Evolutionary conservation across 805 yeast genomes (phyloP).

Genomic region (Naumovozyma baii): DNA sequence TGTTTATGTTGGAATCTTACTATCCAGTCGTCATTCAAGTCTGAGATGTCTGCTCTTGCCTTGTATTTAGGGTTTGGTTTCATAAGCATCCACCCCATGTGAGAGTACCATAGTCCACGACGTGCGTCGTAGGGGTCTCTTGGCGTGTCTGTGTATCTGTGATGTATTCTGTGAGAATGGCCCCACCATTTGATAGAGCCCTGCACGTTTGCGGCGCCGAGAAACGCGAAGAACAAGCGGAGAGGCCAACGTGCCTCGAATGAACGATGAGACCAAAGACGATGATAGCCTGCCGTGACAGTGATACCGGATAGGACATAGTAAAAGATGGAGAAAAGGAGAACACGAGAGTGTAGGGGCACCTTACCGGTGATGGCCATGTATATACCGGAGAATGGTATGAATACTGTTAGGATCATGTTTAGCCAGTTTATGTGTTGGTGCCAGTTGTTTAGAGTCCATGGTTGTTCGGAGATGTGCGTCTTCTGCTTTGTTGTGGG

Average conservation of each 20-base stretch:
- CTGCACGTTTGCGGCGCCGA: conserved; percentile 76
- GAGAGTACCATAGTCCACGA: conserved; percentile 74
- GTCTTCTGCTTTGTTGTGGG: conserved; percentile 15
- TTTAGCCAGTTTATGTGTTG: conserved; percentile 74
- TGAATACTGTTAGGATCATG: conserved; percentile 48
- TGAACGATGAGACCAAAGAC: conserved; percentile 70
- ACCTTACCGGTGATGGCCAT: conserved; percentile 33
- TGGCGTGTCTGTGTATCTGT: conserved; percentile 72
- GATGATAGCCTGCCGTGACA: conserved; percentile 77
- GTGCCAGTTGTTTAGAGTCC: conserved; percentile 66
- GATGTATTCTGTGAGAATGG: conserved; percentile 77
- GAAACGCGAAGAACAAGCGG: conserved; percentile 56
- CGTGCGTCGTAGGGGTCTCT: conserved; percentile 86
- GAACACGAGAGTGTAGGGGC: conserved; percentile 42
- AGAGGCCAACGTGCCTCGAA: conserved; percentile 54
- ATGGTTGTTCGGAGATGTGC: conserved; percentile 71
- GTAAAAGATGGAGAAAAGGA: conserved; percentile 38
- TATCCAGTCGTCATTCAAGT: conserved; percentile 68
- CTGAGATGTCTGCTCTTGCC: conserved; percentile 76
- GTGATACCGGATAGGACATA: conserved; percentile 60
- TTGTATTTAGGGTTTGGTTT: conserved; percentile 74
- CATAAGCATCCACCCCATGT: conserved; percentile 77
- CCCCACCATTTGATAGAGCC: conserved; percentile 90
- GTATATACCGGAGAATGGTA: conserved; percentile 49
- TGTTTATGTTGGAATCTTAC: conserved; percentile 78